Base-by-base conservation (phyloP, 805 yeast genomes). In the Spathaspora passalidarum region DNA sequence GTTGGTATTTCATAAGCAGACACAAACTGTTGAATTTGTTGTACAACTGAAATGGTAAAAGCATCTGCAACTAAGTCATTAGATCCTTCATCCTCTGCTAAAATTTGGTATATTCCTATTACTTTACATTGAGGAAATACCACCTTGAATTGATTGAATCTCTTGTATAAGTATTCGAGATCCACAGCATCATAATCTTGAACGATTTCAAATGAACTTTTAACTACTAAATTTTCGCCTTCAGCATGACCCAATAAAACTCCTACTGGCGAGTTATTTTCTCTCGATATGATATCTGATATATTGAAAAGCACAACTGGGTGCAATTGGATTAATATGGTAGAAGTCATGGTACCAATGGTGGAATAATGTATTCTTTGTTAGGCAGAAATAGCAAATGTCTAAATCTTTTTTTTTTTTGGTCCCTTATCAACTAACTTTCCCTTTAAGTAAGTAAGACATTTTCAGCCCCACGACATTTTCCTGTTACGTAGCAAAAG, bases 61-160 rank as follows among this genome's bases (percentile, higher is more conserved):
- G 39, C 13, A 38, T 45, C 35, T 9, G 46, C 43, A 16, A 9
- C 40, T 14, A n/a, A 25, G 16, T 32, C 20, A 22, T 5, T 13
- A 14, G 11, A 11, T 5, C 23, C 17, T n/a, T 34, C 22, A 16
- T 17, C 18, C 9, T 35, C 41, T 8, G 22, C 13, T 20, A 43
- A 44, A 5, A 57, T 50, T 9, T 60, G 55, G 49, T 67, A 72
- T 9, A 68, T 22, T 0, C 76, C 76, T 11, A 68, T 50, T 13
- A 66, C 48, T 5, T 40, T 36, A 29, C 54, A 50, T 20, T 58
- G 55, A 1, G 73, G 73, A 5, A 55, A 45, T 1, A 68, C 64
- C 0, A 63, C 56, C 22, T 51, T 48, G 43, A 63, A 57, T 40
- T 70, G 68, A 2, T 53, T 56, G 14, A 60, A 47, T 32, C 69